phyloP scores from a whole-genome alignment of 140 eudicot genomes.

The Senecio squalidus region DNA sequence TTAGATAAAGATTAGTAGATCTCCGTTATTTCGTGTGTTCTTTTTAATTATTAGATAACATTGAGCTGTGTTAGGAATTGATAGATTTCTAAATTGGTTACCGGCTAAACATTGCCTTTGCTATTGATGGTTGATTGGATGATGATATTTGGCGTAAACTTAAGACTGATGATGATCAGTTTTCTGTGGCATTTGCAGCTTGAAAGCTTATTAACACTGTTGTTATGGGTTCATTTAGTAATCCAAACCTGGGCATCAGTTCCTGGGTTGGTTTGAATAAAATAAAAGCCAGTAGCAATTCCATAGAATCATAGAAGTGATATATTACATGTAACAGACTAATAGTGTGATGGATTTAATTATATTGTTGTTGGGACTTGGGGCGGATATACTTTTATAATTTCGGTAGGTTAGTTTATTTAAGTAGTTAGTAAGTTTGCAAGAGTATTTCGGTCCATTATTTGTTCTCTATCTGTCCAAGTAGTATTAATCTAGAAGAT shows the following conservation, averaged over 20 bases:
- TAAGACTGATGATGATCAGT: neutral
- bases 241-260: too few species aligned
- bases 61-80: neutral
- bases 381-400: too few species aligned
- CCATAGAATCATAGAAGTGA: too few species aligned
- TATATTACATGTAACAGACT: too few species aligned
- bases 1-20: neutral
- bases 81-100: neutral
- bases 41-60: neutral
- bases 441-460: neutral
- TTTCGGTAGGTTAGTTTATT: too few species aligned
- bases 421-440: neutral
- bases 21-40: neutral
- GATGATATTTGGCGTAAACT: neutral
- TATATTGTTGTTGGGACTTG: too few species aligned
- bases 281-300: too few species aligned
- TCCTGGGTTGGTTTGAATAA: too few species aligned
- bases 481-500: neutral
- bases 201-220: too few species aligned
- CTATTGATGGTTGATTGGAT: neutral
- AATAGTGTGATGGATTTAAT: too few species aligned
- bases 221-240: too few species aligned
- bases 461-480: neutral
- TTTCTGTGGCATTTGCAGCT: neutral
- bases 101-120: neutral